Base-by-base conservation (phyloP, 164 flowering plant species). In the Platanus orientalis region DNA sequence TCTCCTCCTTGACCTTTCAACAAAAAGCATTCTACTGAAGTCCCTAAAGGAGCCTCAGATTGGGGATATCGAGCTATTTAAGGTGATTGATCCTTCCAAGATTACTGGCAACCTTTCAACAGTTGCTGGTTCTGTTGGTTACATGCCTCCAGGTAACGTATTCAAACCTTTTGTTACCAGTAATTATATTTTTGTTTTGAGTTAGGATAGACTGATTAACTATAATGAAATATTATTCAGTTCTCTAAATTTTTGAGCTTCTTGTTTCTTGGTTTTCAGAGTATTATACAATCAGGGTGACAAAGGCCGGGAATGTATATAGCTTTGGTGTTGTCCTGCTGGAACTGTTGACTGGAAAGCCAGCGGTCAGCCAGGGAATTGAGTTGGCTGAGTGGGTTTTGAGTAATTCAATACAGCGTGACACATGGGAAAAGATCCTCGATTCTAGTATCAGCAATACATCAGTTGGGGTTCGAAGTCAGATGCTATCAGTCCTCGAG, bases 211-310 rank as follows among this genome's bases (percentile, higher is more conserved):
- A 7, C 42, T 36, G 12, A 14, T 1, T 36, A 3, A 14, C 9
- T 14, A 36, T 4, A 32, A 7, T 36, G 9, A n/a, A n/a, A n/a
- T n/a, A 36, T 14, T 36, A 2, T 9, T 32, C 6, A 10, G 12
- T 0, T 44, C 27, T 28, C n/a, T 49, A 39, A 23, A 47, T 48
- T 25, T 21, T 29, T 14, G 27, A 23, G 13, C 24, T 25, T 32
- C 44, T 30, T 51, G 23, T 45, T 53, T 11, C 30, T 13, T 63
- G 52, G 9, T 39, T 71, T 68, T 66, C 89, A 86, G 96, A 89
- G 69, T 89, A 86, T n/a, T n/a, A n/a, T 79, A 86, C 92, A 20
- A 87, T 89, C 92, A 79, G 89, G 69, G 81, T 89, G 49, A 86
- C 96, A 16, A 74, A 61, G 65, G 82, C 90, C 5, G 96, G 89